A percentile compares a stretch with the other conserved stretches of the same genome.
phyloP scores from a whole-genome alignment of 768 basidiomycete genomes.

The Rhodotorula kratochvilovae region DNA sequence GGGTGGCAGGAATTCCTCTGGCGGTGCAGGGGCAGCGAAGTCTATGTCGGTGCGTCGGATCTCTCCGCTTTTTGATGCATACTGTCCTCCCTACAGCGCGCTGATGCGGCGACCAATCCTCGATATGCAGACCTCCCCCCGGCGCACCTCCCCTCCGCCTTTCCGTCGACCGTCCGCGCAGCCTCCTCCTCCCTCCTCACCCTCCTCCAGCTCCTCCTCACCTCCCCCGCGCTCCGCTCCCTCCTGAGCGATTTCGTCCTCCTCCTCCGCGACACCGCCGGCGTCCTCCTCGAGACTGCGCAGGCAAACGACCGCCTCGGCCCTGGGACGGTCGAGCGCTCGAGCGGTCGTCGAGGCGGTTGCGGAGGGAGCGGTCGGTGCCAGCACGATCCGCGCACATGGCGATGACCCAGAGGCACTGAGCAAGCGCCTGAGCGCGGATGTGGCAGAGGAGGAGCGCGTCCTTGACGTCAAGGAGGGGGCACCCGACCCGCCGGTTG shows the following conservation, averaged over 20 bases:
- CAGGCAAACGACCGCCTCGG: not conserved
- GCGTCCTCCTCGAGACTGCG: slow-evolving; percentile 3
- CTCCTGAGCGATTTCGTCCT: slow-evolving; percentile 29
- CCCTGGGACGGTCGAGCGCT: not conserved
- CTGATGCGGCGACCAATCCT: too few species aligned
- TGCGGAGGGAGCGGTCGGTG: not conserved
- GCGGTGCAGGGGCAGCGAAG: not conserved
- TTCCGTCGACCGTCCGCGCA: not conserved
- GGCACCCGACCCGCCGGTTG: too few species aligned
- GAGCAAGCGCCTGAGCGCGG: not conserved
- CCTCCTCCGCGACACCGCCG: slow-evolving; percentile 12
- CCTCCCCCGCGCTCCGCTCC: slow-evolving; percentile 12
- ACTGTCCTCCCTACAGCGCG: not conserved
- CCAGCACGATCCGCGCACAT: not conserved
- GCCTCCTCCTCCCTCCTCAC: slow-evolving; percentile 1
- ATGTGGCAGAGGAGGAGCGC: not conserved
- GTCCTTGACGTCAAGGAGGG: too few species aligned
- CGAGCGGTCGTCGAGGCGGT: slow-evolving; percentile 2
- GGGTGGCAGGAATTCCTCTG: slow-evolving; percentile 30
- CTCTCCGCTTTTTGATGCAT: not conserved
- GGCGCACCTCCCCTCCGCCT: not conserved
- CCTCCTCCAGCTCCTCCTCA: slow-evolving; percentile 23
- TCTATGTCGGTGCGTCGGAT: not conserved
- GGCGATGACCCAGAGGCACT: not conserved
- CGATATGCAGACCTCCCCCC: not conserved